These are phyloP conservation scores for Huntiella decipiens DNA, from an alignment of 2,329 filamentous ascomycete species.

Conservation along the genomic window DNA sequence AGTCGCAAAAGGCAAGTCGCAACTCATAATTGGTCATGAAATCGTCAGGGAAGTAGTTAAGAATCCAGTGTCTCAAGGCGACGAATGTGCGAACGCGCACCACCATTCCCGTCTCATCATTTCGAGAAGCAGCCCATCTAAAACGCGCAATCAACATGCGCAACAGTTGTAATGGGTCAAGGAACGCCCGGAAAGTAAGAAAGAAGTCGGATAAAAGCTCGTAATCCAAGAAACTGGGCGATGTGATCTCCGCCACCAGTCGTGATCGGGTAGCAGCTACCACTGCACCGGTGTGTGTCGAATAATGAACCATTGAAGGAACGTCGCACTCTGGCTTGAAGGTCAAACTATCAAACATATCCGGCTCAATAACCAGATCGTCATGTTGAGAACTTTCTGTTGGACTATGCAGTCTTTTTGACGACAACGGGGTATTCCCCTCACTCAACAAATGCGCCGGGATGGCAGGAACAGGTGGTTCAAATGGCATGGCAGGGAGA, in stretches of 20 bases:
- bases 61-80: slow-evolving; percentile 85
- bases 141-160: slow-evolving; percentile 71
- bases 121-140: slow-evolving; percentile 64
- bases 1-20: slow-evolving; percentile 57
- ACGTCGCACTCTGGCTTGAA: slow-evolving; percentile 65
- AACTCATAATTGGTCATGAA: slow-evolving; percentile 62
- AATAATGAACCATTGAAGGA: slow-evolving; percentile 64
- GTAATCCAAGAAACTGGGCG: slow-evolving; percentile 88
- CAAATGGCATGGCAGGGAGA: slow-evolving; percentile 2
- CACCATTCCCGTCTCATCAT: slow-evolving; percentile 73
- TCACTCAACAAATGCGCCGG: slow-evolving; percentile 12
- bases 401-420: slow-evolving; percentile 24
- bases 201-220: slow-evolving; percentile 96
- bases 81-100: slow-evolving; percentile 95
- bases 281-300: slow-evolving; percentile 47
- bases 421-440: slow-evolving; percentile 25
- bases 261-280: slow-evolving; percentile 78
- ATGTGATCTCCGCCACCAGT: slow-evolving; percentile 90
- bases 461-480: neutral
- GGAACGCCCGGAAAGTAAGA: slow-evolving; percentile 76
- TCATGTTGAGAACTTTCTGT: too few species aligned
- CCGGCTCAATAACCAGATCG: slow-evolving; percentile 38
- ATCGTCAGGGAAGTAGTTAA: slow-evolving; percentile 95
- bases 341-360: slow-evolving; percentile 67
- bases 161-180: slow-evolving; percentile 58